Conservation (phyloP, 371 early-diverging fungal genomes). For the Mucor indicus region DNA sequence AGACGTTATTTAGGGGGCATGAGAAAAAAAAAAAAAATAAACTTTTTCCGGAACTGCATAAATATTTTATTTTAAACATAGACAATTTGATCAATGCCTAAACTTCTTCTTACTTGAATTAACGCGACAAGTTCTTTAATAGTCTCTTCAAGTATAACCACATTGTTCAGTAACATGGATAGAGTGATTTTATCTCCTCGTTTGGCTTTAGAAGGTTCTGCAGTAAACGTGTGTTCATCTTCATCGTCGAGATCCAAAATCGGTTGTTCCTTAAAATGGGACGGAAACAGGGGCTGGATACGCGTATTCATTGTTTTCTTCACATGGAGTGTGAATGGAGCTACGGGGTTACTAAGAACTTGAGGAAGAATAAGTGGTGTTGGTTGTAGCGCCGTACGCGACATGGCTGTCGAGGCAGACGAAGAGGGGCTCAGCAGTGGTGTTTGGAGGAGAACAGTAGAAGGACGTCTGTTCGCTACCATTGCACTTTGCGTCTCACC, state of each 20-base stretch:
- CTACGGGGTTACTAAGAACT: slow-evolving; percentile 20
- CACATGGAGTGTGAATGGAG: slow-evolving; percentile 42
- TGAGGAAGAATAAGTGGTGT: background rate
- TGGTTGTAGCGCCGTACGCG: background rate
- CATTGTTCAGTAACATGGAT: slow-evolving; percentile 77
- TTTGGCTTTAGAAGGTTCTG: too few species aligned
- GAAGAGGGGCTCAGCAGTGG: slow-evolving; percentile 15
- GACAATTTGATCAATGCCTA: slow-evolving; percentile 62
- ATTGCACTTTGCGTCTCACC: slow-evolving; percentile 15
- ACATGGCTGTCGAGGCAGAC: slow-evolving; percentile 4
- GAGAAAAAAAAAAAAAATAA: background rate
- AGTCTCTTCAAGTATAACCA: slow-evolving; percentile 87
- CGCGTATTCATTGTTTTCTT: slow-evolving; percentile 40
- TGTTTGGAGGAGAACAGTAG: background rate
- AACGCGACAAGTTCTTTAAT: slow-evolving; percentile 88
- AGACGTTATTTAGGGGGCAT: too few species aligned
- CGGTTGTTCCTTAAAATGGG: slow-evolving; percentile 51
- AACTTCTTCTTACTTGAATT: slow-evolving; percentile 74
- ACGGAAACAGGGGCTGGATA: slow-evolving; percentile 60
- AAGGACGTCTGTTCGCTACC: too few species aligned
- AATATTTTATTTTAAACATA: background rate
- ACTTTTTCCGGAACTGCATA: background rate
- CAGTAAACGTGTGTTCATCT: slow-evolving; percentile 47
- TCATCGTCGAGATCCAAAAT: slow-evolving; percentile 43
- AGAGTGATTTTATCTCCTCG: slow-evolving; percentile 39